phyloP scores from a whole-genome alignment of 805 yeast species.

The Metschnikowia lochheadii region DNA sequence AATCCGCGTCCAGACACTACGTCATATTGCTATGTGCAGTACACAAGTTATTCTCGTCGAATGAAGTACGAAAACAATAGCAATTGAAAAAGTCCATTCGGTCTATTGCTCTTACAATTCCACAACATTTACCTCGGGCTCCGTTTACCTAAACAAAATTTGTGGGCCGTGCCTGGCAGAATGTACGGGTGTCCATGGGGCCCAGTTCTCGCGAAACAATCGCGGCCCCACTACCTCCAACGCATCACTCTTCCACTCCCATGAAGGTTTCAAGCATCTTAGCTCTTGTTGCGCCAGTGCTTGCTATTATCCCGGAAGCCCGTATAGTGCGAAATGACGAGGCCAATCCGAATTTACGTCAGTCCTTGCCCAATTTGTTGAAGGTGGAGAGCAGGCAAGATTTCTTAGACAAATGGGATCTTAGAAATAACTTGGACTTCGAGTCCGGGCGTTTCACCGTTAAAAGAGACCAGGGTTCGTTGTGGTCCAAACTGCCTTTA shows the following conservation, averaged over 20 bases:
- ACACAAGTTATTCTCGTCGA: not conserved
- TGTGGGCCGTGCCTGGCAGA: not conserved
- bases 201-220: not conserved
- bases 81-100: no score
- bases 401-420: conserved; percentile 35
- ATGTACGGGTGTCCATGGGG: not conserved
- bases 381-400: conserved; percentile 23
- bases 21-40: not conserved
- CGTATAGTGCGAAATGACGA: conserved; percentile 8
- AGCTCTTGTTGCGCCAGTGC: conserved; percentile 7
- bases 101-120: no score
- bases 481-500: conserved; percentile 38
- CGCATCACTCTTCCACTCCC: not conserved
- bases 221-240: not conserved
- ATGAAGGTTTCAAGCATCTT: conserved; percentile 5
- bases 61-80: no score
- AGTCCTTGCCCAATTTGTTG: conserved; percentile 38
- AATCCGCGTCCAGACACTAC: not conserved
- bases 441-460: conserved; percentile 51
- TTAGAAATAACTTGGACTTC: conserved; percentile 35
- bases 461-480: conserved; percentile 35
- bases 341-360: conserved; percentile 6
- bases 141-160: not conserved
- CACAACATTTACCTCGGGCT: not conserved
- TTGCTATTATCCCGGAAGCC: conserved; percentile 16